Percentiles rank a stretch among this genome's conserved stretches.
Evolutionary conservation across 768 basidiomycete genomes (phyloP).

Genomic region (Clavaria fumosa): DNA sequence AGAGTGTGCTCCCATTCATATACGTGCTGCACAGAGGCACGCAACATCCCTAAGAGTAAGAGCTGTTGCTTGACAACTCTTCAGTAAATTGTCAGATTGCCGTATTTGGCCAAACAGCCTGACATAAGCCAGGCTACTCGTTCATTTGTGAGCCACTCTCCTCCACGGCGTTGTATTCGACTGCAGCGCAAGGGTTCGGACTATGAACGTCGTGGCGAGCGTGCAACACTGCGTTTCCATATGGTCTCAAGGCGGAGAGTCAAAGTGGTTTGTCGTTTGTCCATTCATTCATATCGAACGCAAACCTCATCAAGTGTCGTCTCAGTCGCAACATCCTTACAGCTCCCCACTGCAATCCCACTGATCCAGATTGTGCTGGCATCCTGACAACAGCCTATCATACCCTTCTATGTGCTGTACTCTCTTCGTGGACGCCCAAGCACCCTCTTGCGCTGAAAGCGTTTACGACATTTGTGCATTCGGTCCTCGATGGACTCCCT

Average conservation of each 20-base stretch:
- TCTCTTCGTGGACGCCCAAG: constrained; percentile 39
- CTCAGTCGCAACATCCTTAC: constrained; percentile 46
- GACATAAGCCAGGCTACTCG: too few relatives aligned
- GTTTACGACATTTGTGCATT: constrained; percentile 50
- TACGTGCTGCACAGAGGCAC: too few relatives aligned
- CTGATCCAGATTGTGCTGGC: constrained; percentile 36
- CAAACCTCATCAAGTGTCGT: constrained; percentile 9
- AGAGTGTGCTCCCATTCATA: too few relatives aligned
- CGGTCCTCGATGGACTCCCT: constrained; percentile 44
- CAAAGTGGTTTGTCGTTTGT: constrained; percentile 35
- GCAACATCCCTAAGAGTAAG: too few relatives aligned
- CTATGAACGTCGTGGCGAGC: constrained; percentile 48
- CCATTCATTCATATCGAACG: constrained; percentile 10
- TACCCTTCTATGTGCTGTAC: constrained; percentile 43
- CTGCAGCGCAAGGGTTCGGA: too few relatives aligned
- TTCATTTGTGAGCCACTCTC: too few relatives aligned
- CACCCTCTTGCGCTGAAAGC: constrained; percentile 30
- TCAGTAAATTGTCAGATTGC: too few relatives aligned
- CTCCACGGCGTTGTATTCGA: too few relatives aligned
- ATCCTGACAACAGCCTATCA: constrained; percentile 54
- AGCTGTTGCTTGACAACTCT: too few relatives aligned
- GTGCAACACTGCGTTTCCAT: constrained; percentile 33
- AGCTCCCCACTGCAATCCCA: constrained; percentile 42
- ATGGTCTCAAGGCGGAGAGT: constrained; percentile 47
- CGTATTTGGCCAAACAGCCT: too few relatives aligned